Conservation (phyloP, 2,329 filamentous ascomycete genomes). For the Tolypocladium tundrense region DNA sequence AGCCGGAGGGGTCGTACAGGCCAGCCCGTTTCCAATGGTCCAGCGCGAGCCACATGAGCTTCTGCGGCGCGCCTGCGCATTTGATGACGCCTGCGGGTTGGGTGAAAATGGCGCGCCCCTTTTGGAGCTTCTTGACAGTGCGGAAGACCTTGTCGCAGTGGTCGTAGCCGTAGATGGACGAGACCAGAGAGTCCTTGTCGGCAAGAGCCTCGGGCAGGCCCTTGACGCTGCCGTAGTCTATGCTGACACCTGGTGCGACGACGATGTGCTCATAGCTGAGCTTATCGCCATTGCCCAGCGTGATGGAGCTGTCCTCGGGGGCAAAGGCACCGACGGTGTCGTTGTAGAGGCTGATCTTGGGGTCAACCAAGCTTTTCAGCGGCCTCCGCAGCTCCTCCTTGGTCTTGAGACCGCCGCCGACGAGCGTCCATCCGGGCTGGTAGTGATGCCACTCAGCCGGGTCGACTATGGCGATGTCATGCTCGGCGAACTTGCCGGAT, state of each 20-base stretch:
- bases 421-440: slow-evolving; percentile 60
- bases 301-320: slow-evolving; percentile 46
- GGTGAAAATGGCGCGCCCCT: slow-evolving; percentile 47
- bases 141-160: slow-evolving; percentile 42
- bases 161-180: slow-evolving; percentile 48
- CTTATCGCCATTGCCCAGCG: slow-evolving; percentile 42
- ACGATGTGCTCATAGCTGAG: slow-evolving; percentile 55
- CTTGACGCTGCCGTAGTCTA: slow-evolving; percentile 41
- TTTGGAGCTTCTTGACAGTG: slow-evolving; percentile 34
- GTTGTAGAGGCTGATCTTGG: slow-evolving; percentile 52
- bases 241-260: slow-evolving; percentile 46
- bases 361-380: slow-evolving; percentile 40
- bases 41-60: slow-evolving; percentile 51
- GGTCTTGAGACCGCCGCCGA: slow-evolving; percentile 54
- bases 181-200: slow-evolving; percentile 35
- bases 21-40: slow-evolving; percentile 47
- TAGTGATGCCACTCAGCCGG: slow-evolving; percentile 56
- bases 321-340: slow-evolving; percentile 37
- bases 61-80: slow-evolving; percentile 52
- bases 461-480: slow-evolving; percentile 56
- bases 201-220: slow-evolving; percentile 46
- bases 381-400: slow-evolving; percentile 47
- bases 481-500: slow-evolving; percentile 40
- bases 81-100: slow-evolving; percentile 49
- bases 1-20: slow-evolving; percentile 32